phyloP scores from a whole-genome alignment of 2,329 filamentous ascomycete genomes.

The Thelonectria olida region DNA sequence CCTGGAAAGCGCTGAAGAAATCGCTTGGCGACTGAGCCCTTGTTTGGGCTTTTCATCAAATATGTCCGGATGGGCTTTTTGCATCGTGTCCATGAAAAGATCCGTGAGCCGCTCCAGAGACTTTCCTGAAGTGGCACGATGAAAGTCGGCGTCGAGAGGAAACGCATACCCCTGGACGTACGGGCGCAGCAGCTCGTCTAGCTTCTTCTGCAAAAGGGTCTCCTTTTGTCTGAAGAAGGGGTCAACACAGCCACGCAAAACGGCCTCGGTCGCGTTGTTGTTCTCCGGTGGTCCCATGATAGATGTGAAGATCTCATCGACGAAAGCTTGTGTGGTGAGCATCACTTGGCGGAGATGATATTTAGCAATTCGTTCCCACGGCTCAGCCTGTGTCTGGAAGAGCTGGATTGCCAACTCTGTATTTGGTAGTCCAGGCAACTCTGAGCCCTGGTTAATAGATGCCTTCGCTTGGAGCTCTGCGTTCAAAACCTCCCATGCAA shows the following conservation, averaged over 20 bases:
- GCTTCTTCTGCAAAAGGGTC: slow-evolving; percentile 40
- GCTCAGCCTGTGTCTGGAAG: slow-evolving; percentile 48
- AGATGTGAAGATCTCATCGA: slow-evolving; percentile 46
- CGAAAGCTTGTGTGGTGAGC: slow-evolving; percentile 42
- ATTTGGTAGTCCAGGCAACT: slow-evolving; percentile 49
- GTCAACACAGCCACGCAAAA: slow-evolving; percentile 32
- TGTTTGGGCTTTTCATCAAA: neutral
- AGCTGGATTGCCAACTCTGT: slow-evolving; percentile 45
- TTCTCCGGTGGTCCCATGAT: slow-evolving; percentile 32
- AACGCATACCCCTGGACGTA: slow-evolving; percentile 40
- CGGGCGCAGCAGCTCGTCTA: slow-evolving; percentile 49
- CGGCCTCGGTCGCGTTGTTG: slow-evolving; percentile 16
- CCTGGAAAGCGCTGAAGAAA: neutral
- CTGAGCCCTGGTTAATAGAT: slow-evolving; percentile 47
- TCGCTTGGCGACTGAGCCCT: too few relatives aligned
- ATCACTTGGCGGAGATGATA: slow-evolving; percentile 45
- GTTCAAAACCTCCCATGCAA: slow-evolving; percentile 25
- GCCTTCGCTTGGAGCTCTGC: slow-evolving; percentile 41
- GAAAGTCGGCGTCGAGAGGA: slow-evolving; percentile 41
- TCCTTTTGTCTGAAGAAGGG: slow-evolving; percentile 44
- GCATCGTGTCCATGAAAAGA: slow-evolving; percentile 10
- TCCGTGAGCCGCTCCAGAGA: neutral
- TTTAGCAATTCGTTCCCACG: slow-evolving; percentile 48
- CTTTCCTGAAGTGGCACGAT: slow-evolving; percentile 1
- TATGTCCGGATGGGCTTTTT: slow-evolving; percentile 16